These are phyloP conservation scores for Hirsutella minnesotensis DNA, from an alignment of 2,329 filamentous ascomycete genomes.

Conservation along the genomic window DNA sequence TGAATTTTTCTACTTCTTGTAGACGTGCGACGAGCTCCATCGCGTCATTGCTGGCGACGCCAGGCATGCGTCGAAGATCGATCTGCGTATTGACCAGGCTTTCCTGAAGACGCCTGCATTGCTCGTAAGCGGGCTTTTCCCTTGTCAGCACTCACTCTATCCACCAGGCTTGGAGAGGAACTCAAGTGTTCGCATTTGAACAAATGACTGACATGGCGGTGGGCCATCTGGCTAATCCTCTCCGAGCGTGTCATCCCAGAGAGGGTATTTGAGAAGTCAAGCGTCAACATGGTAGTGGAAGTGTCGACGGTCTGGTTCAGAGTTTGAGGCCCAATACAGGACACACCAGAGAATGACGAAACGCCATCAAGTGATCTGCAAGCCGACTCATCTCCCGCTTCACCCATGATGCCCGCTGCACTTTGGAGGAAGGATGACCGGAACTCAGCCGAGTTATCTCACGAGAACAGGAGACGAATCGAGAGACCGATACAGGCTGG, in stretches of 20 bases:
- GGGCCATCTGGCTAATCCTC: slow-evolving; percentile 25
- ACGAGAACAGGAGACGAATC: too few relatives aligned
- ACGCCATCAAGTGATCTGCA: neutral
- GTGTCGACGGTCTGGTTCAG: neutral
- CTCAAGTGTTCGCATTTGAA: neutral
- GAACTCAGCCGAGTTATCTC: too few relatives aligned
- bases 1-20: slow-evolving; percentile 23
- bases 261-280: slow-evolving; percentile 28
- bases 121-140: slow-evolving; percentile 20
- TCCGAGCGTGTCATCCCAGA: slow-evolving; percentile 22
- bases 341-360: neutral
- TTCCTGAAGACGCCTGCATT: slow-evolving; percentile 20
- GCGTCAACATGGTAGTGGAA: slow-evolving; percentile 19
- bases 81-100: slow-evolving; percentile 25
- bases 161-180: neutral
- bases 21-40: slow-evolving; percentile 21
- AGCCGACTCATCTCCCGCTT: neutral
- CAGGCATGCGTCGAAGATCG: slow-evolving; percentile 26
- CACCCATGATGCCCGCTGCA: neutral
- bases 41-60: slow-evolving; percentile 21
- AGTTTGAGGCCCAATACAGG: neutral
- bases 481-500: too few relatives aligned
- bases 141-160: neutral
- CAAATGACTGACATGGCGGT: slow-evolving; percentile 22
- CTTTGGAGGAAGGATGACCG: neutral